Conservation (phyloP, 257 asterid genomes). For the Solanum ahanhuiri region DNA sequence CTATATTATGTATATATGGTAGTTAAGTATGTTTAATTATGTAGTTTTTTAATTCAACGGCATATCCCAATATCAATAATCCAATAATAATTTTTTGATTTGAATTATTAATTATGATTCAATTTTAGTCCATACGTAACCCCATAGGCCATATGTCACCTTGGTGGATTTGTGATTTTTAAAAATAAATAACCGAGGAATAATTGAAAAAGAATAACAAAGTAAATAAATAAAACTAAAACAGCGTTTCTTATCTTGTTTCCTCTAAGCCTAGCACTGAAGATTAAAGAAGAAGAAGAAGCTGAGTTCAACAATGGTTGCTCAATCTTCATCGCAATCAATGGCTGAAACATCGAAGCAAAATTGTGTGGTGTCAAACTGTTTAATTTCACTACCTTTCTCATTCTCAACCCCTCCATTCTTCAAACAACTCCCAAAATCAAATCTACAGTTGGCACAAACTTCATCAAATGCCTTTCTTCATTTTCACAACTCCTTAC, state of each 20-base stretch:
- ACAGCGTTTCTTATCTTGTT: slow-evolving; percentile 17
- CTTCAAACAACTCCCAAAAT: slow-evolving; percentile 25
- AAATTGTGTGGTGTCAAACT: slow-evolving; percentile 10
- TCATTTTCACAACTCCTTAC: slow-evolving; percentile 26
- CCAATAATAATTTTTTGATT: no score
- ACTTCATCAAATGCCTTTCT: slow-evolving; percentile 31
- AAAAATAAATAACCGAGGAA: background rate
- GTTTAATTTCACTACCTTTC: slow-evolving; percentile 26
- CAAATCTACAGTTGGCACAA: slow-evolving; percentile 24
- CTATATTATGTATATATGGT: no score
- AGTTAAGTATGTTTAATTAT: no score
- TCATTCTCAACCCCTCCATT: slow-evolving; percentile 31
- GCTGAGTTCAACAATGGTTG: background rate
- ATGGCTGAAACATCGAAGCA: slow-evolving; percentile 3
- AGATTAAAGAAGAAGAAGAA: background rate
- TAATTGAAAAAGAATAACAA: background rate
- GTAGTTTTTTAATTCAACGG: no score
- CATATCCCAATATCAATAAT: background rate
- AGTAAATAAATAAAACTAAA: background rate
- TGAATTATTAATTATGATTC: background rate
- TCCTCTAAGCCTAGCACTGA: background rate
- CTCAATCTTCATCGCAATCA: slow-evolving; percentile 8
- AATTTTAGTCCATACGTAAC: background rate
- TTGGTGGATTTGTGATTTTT: background rate
- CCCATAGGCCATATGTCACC: background rate